Percentiles rank a stretch among this genome's conserved stretches.
phyloP scores from a whole-genome alignment of 1,284 basidiomycete species.

The Cutaneotrichosporon cyanovorans region DNA sequence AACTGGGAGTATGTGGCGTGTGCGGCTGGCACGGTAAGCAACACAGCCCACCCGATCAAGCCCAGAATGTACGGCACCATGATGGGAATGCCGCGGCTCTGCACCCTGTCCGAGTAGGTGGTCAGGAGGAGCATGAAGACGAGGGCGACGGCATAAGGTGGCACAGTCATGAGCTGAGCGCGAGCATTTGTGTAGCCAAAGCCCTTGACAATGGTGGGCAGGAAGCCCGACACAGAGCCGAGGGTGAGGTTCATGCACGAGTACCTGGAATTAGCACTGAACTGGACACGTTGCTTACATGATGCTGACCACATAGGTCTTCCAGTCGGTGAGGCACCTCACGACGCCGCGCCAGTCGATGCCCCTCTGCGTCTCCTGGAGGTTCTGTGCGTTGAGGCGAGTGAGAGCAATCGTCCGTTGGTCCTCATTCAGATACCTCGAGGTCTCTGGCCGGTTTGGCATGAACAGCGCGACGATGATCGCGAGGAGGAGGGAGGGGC shows the following conservation, averaged over 20 bases:
- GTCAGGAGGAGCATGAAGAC: constrained; percentile 10
- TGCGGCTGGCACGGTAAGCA: constrained; percentile 35
- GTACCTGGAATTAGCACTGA: constrained; percentile 53
- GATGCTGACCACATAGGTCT: constrained; percentile 49
- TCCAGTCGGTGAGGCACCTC: constrained; percentile 60
- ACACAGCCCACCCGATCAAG: constrained; percentile 45
- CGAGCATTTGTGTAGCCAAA: constrained; percentile 48
- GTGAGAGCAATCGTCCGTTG: not conserved
- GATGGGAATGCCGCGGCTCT: constrained; percentile 26
- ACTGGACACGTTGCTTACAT: constrained; percentile 51
- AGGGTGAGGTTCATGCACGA: constrained; percentile 44
- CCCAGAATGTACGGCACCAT: constrained; percentile 43
- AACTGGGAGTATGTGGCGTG: constrained; percentile 25
- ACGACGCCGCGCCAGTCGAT: constrained; percentile 50
- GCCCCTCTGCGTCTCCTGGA: constrained; percentile 47
- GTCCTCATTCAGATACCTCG: constrained; percentile 41
- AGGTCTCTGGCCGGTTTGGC: constrained; percentile 67
- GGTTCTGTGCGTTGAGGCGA: constrained; percentile 5
- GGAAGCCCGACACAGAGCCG: constrained; percentile 62
- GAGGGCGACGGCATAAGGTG: constrained; percentile 19
- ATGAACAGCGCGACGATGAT: constrained; percentile 56
- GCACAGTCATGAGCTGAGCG: constrained; percentile 49
- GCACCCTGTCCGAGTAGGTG: constrained; percentile 48
- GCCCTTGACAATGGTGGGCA: constrained; percentile 66
- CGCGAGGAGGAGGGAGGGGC: constrained; percentile 52